Evolutionary conservation across 371 early-diverging fungal genomes (phyloP).

Genomic region (Smittium culicis): DNA sequence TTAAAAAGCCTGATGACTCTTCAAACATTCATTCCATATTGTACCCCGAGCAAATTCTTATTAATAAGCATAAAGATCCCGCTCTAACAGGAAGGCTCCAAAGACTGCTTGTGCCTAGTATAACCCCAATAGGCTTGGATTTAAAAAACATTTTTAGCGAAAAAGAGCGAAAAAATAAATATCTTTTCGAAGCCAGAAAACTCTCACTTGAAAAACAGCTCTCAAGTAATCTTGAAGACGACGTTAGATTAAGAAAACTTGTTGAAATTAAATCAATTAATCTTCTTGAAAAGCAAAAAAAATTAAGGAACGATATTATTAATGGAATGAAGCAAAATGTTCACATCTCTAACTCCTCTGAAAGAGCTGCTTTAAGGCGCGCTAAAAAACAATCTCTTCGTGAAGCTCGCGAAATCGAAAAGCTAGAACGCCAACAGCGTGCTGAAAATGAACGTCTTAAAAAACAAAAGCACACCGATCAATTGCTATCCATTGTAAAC

Average conservation of each 20-base stretch:
- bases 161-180: slow-evolving; percentile 51
- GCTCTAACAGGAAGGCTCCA: slow-evolving; percentile 51
- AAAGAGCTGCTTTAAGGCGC: slow-evolving; percentile 62
- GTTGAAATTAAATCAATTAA: slow-evolving; percentile 68
- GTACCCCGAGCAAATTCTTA: slow-evolving; percentile 40
- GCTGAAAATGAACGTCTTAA: slow-evolving; percentile 75
- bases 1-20: slow-evolving; percentile 23
- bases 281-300: slow-evolving; percentile 55
- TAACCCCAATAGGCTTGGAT: slow-evolving; percentile 66
- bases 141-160: slow-evolving; percentile 51
- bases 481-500: slow-evolving; percentile 48
- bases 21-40: slow-evolving; percentile 10
- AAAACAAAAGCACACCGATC: slow-evolving; percentile 64
- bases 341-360: slow-evolving; percentile 60
- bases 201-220: slow-evolving; percentile 54
- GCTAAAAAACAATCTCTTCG: slow-evolving; percentile 79
- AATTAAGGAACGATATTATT: slow-evolving; percentile 67
- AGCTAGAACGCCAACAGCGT: slow-evolving; percentile 74
- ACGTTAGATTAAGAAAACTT: slow-evolving; percentile 49
- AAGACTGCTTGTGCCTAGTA: slow-evolving; percentile 51
- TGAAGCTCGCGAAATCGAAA: slow-evolving; percentile 82
- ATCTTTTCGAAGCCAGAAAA: slow-evolving; percentile 57
- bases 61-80: slow-evolving; percentile 35
- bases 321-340: slow-evolving; percentile 49
- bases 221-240: slow-evolving; percentile 38